These are phyloP conservation scores for Eremochloa ophiuroides DNA, from an alignment of 176 grass and related monocot species.

Conservation along the genomic window DNA sequence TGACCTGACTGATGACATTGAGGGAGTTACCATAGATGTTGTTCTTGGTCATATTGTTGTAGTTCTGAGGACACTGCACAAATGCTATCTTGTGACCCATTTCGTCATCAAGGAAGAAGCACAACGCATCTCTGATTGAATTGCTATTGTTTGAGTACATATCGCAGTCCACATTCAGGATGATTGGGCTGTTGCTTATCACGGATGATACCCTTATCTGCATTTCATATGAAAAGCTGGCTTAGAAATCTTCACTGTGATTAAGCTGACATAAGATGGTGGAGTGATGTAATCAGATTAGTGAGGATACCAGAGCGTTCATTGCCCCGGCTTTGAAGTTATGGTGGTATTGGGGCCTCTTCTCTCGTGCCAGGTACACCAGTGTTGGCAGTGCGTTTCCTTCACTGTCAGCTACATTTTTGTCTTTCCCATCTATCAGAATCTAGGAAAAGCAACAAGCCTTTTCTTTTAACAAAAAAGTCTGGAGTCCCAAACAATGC, in stretches of 20 bases:
- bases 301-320: slow-evolving; percentile 57
- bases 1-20: slow-evolving; percentile 34
- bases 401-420: slow-evolving; percentile 32
- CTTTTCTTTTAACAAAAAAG: neutral
- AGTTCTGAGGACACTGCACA: slow-evolving; percentile 73
- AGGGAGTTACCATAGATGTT: slow-evolving; percentile 66
- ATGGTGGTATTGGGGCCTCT: slow-evolving; percentile 63
- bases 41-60: slow-evolving; percentile 67
- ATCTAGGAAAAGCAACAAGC: slow-evolving; percentile 29
- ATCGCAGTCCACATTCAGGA: slow-evolving; percentile 86
- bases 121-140: slow-evolving; percentile 55
- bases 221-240: slow-evolving; percentile 7
- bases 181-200: slow-evolving; percentile 77
- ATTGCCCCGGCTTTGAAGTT: slow-evolving; percentile 92
- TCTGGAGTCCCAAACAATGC: neutral
- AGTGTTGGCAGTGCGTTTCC: slow-evolving; percentile 57
- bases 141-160: slow-evolving; percentile 87
- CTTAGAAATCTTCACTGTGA: neutral
- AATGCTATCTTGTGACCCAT: slow-evolving; percentile 64
- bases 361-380: slow-evolving; percentile 94
- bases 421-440: slow-evolving; percentile 61
- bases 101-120: slow-evolving; percentile 85
- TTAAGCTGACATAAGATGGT: neutral
- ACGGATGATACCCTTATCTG: slow-evolving; percentile 80
- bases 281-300: neutral